A percentile compares a stretch with the other conserved stretches of the same genome.
phyloP scores from a whole-genome alignment of 1,284 basidiomycete genomes.

The Mycena citricolor region DNA sequence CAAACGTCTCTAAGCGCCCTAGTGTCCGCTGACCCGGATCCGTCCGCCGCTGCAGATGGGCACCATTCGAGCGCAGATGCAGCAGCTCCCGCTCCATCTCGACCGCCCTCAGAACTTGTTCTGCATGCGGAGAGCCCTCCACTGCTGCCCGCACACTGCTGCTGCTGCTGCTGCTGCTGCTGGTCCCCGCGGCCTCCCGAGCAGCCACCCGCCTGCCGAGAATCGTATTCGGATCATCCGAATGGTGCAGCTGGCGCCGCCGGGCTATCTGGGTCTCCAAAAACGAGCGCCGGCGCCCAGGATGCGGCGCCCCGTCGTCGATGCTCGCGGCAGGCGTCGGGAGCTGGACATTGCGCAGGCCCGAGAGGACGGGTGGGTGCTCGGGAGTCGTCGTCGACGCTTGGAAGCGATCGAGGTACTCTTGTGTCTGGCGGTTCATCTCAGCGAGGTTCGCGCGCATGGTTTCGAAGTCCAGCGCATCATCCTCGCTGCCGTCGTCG shows the following conservation, averaged over 20 bases:
- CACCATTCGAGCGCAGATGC: slow-evolving; percentile 8
- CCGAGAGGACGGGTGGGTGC: slow-evolving; percentile 17
- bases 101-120: slow-evolving; percentile 25
- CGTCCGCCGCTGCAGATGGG: slow-evolving; percentile 20
- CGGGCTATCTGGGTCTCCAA: slow-evolving; percentile 27
- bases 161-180: too few relatives aligned
- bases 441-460: slow-evolving; percentile 16
- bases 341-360: too few relatives aligned
- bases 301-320: slow-evolving; percentile 18
- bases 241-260: slow-evolving; percentile 22
- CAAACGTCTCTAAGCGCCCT: too few relatives aligned
- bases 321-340: slow-evolving; percentile 23
- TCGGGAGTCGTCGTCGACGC: slow-evolving; percentile 15
- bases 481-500: slow-evolving; percentile 19
- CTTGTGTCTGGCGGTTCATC: slow-evolving; percentile 18
- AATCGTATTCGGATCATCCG: slow-evolving; percentile 44
- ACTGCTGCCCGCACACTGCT: too few relatives aligned
- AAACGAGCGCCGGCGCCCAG: slow-evolving; percentile 25
- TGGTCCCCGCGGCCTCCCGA: slow-evolving; percentile 37
- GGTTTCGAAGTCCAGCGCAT: slow-evolving; percentile 13
- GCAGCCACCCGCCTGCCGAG: slow-evolving; percentile 53
- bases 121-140: slow-evolving; percentile 20
- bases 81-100: slow-evolving; percentile 33
- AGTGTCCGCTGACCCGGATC: too few relatives aligned
- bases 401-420: slow-evolving; percentile 19